These are phyloP conservation scores for Ganoderma lucidum DNA, from an alignment of 1,284 basidiomycete species.

Conservation along the genomic window DNA sequence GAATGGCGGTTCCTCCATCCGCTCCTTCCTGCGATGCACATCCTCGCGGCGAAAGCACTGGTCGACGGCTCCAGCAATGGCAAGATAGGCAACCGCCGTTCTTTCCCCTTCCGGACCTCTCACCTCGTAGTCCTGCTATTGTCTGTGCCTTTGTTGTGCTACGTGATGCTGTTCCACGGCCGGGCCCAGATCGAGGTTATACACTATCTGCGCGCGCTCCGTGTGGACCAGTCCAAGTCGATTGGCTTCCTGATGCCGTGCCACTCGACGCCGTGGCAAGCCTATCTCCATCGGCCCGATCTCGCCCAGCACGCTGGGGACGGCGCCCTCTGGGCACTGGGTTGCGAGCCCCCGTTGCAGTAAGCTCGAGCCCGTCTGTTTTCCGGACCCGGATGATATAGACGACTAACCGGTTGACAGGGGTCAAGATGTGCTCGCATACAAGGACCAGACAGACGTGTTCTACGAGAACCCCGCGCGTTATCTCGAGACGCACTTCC, in stretches of 20 bases:
- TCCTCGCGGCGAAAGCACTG: slow-evolving; percentile 81
- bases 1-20: slow-evolving; percentile 98
- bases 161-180: slow-evolving; percentile 78
- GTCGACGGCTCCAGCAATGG: slow-evolving; percentile 50
- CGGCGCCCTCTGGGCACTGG: slow-evolving; percentile 75
- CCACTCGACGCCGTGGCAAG: slow-evolving; percentile 96
- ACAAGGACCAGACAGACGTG: slow-evolving; percentile 84
- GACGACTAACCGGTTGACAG: slow-evolving; percentile 44
- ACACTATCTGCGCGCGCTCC: slow-evolving; percentile 64
- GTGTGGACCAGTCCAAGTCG: slow-evolving; percentile 57
- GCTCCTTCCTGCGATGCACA: slow-evolving; percentile 84
- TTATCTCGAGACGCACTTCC: slow-evolving; percentile 77
- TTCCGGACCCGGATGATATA: slow-evolving; percentile 12
- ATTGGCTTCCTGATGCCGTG: slow-evolving; percentile 95
- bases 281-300: slow-evolving; percentile 81
- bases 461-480: slow-evolving; percentile 81
- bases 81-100: slow-evolving; percentile 24
- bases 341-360: slow-evolving; percentile 91
- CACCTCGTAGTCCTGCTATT: slow-evolving; percentile 60
- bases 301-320: slow-evolving; percentile 54
- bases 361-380: slow-evolving; percentile 49
- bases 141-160: slow-evolving; percentile 68
- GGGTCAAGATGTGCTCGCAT: slow-evolving; percentile 58
- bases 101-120: slow-evolving; percentile 24
- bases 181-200: slow-evolving; percentile 82